These are phyloP conservation scores for Eucalyptus grandis DNA, from an alignment of 345 rosid genomes.

Conservation along the genomic window DNA sequence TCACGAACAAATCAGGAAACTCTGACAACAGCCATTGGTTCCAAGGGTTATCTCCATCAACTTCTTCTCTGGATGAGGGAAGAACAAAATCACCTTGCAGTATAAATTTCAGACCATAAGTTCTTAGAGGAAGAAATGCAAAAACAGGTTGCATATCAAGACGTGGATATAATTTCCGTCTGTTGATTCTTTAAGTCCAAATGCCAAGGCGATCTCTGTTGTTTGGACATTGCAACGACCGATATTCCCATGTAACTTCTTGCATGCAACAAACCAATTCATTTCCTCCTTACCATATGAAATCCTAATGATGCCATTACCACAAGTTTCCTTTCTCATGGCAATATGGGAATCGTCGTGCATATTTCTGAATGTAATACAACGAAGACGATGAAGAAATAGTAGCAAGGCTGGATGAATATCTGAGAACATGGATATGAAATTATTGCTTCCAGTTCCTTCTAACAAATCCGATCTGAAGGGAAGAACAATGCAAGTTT, in stretches of 20 bases:
- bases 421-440: conserved; percentile 69
- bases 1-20: conserved; percentile 68
- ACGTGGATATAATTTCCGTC: conserved; percentile 40
- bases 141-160: conserved; percentile 77
- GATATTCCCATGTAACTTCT: conserved; percentile 41
- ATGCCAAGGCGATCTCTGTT: conserved; percentile 80
- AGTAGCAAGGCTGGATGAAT: conserved; percentile 85
- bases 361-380: conserved; percentile 63
- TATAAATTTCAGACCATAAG: conserved; percentile 90
- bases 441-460: conserved; percentile 37
- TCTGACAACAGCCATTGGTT: conserved; percentile 83
- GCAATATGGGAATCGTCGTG: conserved; percentile 46
- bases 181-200: conserved; percentile 59
- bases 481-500: conserved; percentile 86
- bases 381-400: conserved; percentile 79
- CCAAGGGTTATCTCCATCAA: conserved; percentile 90
- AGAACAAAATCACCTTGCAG: conserved; percentile 95
- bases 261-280: conserved; percentile 86
- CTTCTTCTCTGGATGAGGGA: conserved; percentile 98
- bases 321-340: conserved; percentile 68
- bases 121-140: conserved; percentile 90
- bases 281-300: conserved; percentile 62
- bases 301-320: conserved; percentile 60
- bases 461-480: conserved; percentile 47
- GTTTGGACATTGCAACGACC: conserved; percentile 44